Percentiles rank a stretch among this genome's conserved stretches.
phyloP scores from a whole-genome alignment of 106 monocot species.

The Posidonia australis region DNA sequence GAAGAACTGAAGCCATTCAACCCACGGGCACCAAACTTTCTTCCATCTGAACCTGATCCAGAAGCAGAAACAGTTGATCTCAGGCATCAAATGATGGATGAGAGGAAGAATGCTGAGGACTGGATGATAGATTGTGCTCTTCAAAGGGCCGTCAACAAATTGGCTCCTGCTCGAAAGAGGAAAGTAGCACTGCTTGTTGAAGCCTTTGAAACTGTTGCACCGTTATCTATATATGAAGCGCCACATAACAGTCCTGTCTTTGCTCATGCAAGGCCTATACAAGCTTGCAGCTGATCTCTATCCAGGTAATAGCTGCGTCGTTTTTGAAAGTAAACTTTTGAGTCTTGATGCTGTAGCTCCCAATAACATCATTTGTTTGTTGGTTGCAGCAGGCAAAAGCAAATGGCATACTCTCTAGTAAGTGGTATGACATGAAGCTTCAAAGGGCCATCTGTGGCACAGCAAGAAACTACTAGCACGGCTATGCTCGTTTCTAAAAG shows the following conservation, averaged over 20 bases:
- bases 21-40: constrained; percentile 45
- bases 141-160: constrained; percentile 29
- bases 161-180: constrained; percentile 39
- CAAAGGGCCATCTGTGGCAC: too few species aligned
- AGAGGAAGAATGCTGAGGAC: constrained; percentile 56
- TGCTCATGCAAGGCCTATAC: constrained; percentile 22
- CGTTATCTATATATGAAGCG: not conserved
- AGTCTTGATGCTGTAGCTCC: too few species aligned
- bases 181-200: constrained; percentile 62
- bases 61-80: constrained; percentile 68
- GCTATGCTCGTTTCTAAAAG: too few species aligned
- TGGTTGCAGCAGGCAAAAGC: too few species aligned
- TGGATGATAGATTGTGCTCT: constrained; percentile 83
- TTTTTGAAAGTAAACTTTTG: too few species aligned
- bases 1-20: constrained; percentile 36
- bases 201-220: constrained; percentile 58
- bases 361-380: too few species aligned
- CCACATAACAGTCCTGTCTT: constrained; percentile 11
- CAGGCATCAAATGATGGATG: constrained; percentile 54
- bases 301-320: too few species aligned
- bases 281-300: constrained; percentile 34
- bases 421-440: too few species aligned
- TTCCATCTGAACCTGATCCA: constrained; percentile 45
- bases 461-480: too few species aligned
- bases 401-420: too few species aligned